A percentile compares a stretch with the other conserved stretches of the same genome.
Conservation (phyloP, 2,329 filamentous ascomycete species). For the Erysiphe neolycopersici region DNA sequence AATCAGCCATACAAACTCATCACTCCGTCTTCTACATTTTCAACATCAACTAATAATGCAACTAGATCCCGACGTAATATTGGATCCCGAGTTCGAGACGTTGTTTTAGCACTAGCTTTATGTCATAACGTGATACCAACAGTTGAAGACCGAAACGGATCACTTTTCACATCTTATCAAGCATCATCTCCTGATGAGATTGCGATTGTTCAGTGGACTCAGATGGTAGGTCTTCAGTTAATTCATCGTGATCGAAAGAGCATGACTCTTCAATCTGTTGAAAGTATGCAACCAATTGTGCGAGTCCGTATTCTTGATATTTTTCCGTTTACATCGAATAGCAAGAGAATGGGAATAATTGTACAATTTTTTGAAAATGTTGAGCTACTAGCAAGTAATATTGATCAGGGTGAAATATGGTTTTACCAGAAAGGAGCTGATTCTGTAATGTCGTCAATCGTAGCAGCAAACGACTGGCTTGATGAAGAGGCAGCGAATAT, state of each 20-base stretch:
- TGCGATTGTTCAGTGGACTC: conserved; percentile 88
- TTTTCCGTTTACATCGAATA: conserved; percentile 93
- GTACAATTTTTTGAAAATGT: conserved; percentile 51
- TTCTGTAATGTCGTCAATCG: conserved; percentile 91
- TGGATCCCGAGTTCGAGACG: conserved; percentile 71
- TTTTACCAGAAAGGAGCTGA: conserved; percentile 98
- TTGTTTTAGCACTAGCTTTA: conserved; percentile 71
- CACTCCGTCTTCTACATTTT: conserved; percentile 47
- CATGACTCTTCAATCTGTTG: conserved; percentile 57
- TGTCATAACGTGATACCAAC: conserved; percentile 96
- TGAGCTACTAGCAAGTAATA: conserved; percentile 18
- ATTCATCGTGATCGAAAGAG: conserved; percentile 64
- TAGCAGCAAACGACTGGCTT: conserved; percentile 90
- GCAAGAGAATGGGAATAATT: conserved; percentile 94
- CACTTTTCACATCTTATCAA: conserved; percentile 63
- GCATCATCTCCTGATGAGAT: conserved; percentile 96
- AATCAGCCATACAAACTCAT: conserved; percentile 27
- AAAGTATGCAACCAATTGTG: conserved; percentile 48
- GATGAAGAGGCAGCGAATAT: conserved; percentile 99
- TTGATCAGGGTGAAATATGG: conserved; percentile 58
- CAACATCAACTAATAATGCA: conserved; percentile 30
- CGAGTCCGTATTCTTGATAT: conserved; percentile 74
- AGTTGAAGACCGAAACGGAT: conserved; percentile 55
- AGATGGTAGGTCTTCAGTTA: conserved; percentile 67
- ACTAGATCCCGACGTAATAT: conserved; percentile 83